Percentiles rank a stretch among this genome's conserved stretches.
Evolutionary conservation across 164 flowering plant genomes (phyloP).

Genomic region (Brasenia schreberi): DNA sequence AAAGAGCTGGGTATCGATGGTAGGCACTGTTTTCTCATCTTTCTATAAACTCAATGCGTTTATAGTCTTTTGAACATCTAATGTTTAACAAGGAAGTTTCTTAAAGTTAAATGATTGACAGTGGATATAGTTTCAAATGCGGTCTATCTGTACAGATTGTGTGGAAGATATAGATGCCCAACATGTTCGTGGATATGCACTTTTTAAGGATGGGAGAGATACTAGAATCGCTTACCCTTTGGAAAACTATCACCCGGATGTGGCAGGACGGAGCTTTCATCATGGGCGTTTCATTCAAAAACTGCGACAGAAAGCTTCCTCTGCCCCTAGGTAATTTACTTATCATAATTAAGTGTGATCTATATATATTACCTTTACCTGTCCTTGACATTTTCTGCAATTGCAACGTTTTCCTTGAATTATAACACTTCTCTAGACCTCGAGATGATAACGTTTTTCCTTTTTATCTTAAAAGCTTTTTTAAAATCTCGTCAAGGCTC

Average conservation of each 20-base stretch:
- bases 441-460: no score
- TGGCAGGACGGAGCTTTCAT: slow-evolving; percentile 92
- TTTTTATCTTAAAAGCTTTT: no score
- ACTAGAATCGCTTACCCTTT: slow-evolving; percentile 68
- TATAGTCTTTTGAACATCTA: no score
- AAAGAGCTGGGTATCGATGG: slow-evolving; percentile 82
- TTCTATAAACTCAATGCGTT: neutral
- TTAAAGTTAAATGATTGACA: no score
- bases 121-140: neutral
- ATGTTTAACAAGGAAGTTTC: no score
- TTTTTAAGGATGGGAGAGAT: slow-evolving; percentile 75
- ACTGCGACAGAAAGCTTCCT: slow-evolving; percentile 75
- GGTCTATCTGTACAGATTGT: slow-evolving; percentile 48
- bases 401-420: no score
- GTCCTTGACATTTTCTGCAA: neutral
- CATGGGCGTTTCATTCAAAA: slow-evolving; percentile 91
- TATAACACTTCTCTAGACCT: no score
- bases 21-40: slow-evolving; percentile 9
- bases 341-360: neutral
- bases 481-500: no score
- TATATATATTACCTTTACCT: neutral
- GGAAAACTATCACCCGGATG: slow-evolving; percentile 78
- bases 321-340: slow-evolving; percentile 59
- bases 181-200: slow-evolving; percentile 80
- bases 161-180: slow-evolving; percentile 89